Conservation (phyloP, 768 basidiomycete genomes). For the Arthromyces matolae region DNA sequence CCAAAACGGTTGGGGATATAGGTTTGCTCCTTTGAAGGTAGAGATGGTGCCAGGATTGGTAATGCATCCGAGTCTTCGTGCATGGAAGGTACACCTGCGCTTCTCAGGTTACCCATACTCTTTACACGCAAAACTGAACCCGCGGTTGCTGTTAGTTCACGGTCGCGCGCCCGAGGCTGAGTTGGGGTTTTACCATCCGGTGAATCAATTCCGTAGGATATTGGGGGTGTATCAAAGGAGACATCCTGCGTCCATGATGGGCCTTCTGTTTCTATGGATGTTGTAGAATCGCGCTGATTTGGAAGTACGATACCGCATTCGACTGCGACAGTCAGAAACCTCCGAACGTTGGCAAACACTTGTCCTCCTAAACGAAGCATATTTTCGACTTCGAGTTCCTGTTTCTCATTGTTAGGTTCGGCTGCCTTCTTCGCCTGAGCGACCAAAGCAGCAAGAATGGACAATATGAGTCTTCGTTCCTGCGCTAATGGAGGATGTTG, state of each 20-base stretch:
- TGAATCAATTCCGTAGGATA: constrained; percentile 23
- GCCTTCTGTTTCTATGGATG: constrained; percentile 28
- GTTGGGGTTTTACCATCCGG: constrained; percentile 34
- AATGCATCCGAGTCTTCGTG: constrained; percentile 36
- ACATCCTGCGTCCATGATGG: constrained; percentile 28
- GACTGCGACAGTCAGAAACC: constrained; percentile 72
- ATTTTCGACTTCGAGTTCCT: constrained; percentile 56
- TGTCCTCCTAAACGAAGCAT: constrained; percentile 82
- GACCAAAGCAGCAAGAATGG: constrained; percentile 78
- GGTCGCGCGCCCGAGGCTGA: constrained; percentile 23
- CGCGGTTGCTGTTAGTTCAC: constrained; percentile 24
- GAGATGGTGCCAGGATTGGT: constrained; percentile 32
- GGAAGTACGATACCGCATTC: constrained; percentile 74
- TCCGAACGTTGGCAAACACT: constrained; percentile 75
- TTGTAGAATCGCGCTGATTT: constrained; percentile 36
- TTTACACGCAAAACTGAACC: constrained; percentile 40
- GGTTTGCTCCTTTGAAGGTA: constrained; percentile 10
- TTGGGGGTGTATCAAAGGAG: constrained; percentile 25
- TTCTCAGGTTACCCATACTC: constrained; percentile 52
- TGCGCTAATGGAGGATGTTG: constrained; percentile 62
- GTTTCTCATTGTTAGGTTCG: constrained; percentile 43
- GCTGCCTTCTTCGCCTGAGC: constrained; percentile 71
- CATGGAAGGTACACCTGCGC: constrained; percentile 16
- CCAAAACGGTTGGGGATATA: constrained; percentile 30
- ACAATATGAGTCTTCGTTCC: constrained; percentile 79